Evolutionary conservation across 257 asterid species (phyloP).

Genomic region (Solanum arcanum): DNA sequence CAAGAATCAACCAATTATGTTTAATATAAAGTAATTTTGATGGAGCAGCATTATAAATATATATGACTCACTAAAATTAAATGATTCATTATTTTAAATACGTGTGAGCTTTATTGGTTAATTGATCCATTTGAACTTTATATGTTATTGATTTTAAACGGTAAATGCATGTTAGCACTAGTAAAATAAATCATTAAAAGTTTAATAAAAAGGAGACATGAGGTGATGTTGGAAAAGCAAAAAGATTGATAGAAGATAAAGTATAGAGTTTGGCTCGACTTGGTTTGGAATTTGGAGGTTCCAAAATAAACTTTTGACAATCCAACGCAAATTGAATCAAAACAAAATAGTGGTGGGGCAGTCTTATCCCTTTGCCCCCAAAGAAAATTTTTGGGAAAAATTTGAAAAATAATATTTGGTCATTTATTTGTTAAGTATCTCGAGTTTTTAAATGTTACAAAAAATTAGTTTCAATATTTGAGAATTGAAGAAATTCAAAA

Average conservation of each 20-base stretch:
- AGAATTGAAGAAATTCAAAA: no score
- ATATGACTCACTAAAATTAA: background rate
- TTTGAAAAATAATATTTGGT: no score
- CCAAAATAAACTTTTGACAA: conserved; percentile 1
- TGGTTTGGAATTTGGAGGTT: background rate
- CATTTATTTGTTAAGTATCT: no score
- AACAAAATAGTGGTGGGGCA: conserved; percentile 10
- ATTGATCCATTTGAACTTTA: background rate
- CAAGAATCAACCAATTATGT: background rate
- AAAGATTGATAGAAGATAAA: conserved; percentile 3
- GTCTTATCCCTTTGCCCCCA: background rate
- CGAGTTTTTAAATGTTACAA: no score
- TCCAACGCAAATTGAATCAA: conserved; percentile 2
- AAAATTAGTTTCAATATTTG: no score
- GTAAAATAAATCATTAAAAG: background rate
- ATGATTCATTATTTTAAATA: background rate
- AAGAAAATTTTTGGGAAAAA: no score
- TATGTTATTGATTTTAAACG: background rate
- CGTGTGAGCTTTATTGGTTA: background rate
- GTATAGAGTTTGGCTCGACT: background rate
- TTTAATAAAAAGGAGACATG: background rate
- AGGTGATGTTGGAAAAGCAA: conserved; percentile 22
- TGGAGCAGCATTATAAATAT: background rate
- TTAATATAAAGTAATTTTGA: background rate
- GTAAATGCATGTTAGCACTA: background rate